Evolutionary conservation across 257 asterid genomes (phyloP), one percentile per base, ranked within the genome.

Genomic region (Dorcoceras hygrometricum): DNA sequence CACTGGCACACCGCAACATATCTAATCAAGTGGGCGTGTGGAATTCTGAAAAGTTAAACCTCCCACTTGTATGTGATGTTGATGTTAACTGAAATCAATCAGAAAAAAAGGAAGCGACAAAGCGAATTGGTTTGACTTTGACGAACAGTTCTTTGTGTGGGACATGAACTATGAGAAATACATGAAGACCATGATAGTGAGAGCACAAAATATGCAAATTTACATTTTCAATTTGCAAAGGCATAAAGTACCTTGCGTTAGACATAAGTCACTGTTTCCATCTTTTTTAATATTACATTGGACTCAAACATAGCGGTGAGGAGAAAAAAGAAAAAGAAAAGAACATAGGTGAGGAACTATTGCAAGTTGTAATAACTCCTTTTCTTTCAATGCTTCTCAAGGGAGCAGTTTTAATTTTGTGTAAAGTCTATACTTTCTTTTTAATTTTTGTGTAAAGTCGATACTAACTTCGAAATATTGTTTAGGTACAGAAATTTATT

Each of bases 401-500:
- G 43, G 59, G 48, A 61, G 46, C 16, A 11, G 6, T 48, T 8
- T 22, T 48, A 48, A 27, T 20, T 8, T 14, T n/a, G n/a, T n/a
- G n/a, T n/a, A n/a, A n/a, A n/a, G n/a, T n/a, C n/a, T n/a, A n/a
- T n/a, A n/a, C n/a, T n/a, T n/a, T n/a, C n/a, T n/a, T n/a, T n/a
- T n/a, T n/a, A n/a, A n/a, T n/a, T n/a, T 28, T 59, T 23, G 16
- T 65, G 63, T 8, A 36, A 25, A 53, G 25, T 61, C 23, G 24
- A 54, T 3, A 32, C 29, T 60, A 28, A 26, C n/a, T 66, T 66
- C 20, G 19, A 59, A 58, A 4, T 20, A 58, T 22, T 16, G 27
- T 60, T 20, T 50, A 11, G 23, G 62, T 54, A 56, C 59, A 62
- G 67, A 72, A 63, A 71, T 57, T 48, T 66, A 23, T 24, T 5